These are phyloP conservation scores for Phialemonium atrogriseum DNA, from an alignment of 2,329 filamentous ascomycete genomes.

Conservation along the genomic window DNA sequence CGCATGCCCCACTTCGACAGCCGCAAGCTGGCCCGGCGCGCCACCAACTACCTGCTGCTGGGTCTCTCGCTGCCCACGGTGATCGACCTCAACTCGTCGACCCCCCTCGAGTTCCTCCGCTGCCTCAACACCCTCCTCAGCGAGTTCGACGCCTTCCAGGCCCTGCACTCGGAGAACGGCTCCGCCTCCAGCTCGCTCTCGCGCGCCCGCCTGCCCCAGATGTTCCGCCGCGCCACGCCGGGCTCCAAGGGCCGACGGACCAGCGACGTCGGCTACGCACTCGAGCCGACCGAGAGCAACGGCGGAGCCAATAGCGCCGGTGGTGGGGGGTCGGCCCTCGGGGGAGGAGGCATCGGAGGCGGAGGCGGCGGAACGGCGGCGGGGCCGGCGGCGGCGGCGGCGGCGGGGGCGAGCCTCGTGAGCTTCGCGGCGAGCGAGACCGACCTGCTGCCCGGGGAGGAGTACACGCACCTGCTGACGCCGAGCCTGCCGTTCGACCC, in stretches of 20 bases:
- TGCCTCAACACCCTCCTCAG: conserved; percentile 75
- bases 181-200: conserved; percentile 60
- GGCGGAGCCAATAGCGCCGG: too few relatives aligned
- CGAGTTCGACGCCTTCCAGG: conserved; percentile 92
- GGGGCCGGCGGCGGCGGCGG: conserved; percentile 19
- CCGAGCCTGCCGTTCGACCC: conserved; percentile 90
- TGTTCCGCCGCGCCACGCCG: conserved; percentile 61
- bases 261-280: conserved; percentile 31
- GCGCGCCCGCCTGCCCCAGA: conserved; percentile 71
- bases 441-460: conserved; percentile 70
- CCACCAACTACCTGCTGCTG: conserved; percentile 87
- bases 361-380: too few relatives aligned
- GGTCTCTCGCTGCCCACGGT: conserved; percentile 86
- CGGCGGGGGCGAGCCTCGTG: conserved; percentile 36
- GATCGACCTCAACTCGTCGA: conserved; percentile 76
- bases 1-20: conserved; percentile 81
- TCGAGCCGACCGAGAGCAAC: conserved; percentile 17
- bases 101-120: conserved; percentile 76
- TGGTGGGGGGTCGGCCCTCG: conserved; percentile 12
- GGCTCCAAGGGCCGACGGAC: conserved; percentile 49
- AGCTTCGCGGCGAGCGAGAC: conserved; percentile 51
- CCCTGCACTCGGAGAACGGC: conserved; percentile 73
- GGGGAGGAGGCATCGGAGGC: too few relatives aligned
- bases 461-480: conserved; percentile 84
- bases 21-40: conserved; percentile 77